Evolutionary conservation across 2,329 filamentous ascomycete species (phyloP), one percentile per base, ranked within the genome.

Genomic region (Stemphylium beticola): DNA sequence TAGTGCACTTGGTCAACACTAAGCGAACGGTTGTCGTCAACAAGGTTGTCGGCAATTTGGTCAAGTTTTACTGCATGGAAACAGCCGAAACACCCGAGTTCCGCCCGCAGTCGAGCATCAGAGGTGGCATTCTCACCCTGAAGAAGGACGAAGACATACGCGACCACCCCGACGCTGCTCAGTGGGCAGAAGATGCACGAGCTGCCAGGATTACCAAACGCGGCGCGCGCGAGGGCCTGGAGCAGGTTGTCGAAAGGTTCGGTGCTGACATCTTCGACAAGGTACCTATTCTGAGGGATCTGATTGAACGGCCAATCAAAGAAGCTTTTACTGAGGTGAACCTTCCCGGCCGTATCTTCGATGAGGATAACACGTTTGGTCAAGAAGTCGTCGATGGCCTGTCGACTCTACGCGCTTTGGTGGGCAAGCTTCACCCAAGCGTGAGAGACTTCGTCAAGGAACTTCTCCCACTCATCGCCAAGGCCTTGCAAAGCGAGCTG

Each of bases 71-170:
- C 60, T 99, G 95, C 70, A 92, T 97, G 68, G 95, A 99, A 73
- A 96, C 96, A 1, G 93, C 95, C 0, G 96, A 99, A 75, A 99
- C 96, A 0, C 95, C 95, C 0, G 95, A 98, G 69, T 98, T 98
- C 73, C 86, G 88, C 4, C 88, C 90, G 24, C 95, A 98, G 68
- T 90, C 89, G 1, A 75, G 81, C 38, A 88, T 96, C 68, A 90
- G 88, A 40, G 87, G 87, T 60, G 88, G 89, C 12, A 95, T 99
- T 51, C 78, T 99, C 14, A 98, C 95, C 0, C 87, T 99, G 75
- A 91, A 93, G 65, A 99, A 99, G 77, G 95, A 99, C 72, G 95
- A 99, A 76, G 95, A 99, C 69, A 85, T 95, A 39, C 88, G 93
- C 62, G 95, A 99, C 66, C 93, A 97, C 67, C 86, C 90, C 1